Evolutionary conservation across 23 red algal species (phyloP).

Genomic region (Porphyridium purpureum): DNA sequence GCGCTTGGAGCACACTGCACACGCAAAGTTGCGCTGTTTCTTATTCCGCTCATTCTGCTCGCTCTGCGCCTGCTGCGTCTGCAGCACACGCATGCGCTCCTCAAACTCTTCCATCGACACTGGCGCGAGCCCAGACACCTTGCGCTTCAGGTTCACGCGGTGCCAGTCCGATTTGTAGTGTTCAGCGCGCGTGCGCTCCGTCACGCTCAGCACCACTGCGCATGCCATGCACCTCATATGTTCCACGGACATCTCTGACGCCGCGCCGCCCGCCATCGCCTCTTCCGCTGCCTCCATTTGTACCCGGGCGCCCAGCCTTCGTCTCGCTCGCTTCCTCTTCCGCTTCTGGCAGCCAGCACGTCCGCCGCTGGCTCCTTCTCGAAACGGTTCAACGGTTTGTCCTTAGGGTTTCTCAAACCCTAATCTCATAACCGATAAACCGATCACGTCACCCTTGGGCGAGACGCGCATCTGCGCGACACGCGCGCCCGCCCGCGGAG

Average conservation of each 20-base stretch:
- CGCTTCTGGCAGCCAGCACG: no score
- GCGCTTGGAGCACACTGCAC: conserved; percentile 48
- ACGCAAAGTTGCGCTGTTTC: conserved; percentile 4
- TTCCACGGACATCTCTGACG: neutral
- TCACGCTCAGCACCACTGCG: conserved; percentile 10
- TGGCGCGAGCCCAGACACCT: conserved; percentile 25
- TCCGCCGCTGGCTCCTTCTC: no score
- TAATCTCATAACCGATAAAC: no score
- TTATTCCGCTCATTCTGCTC: conserved; percentile 3
- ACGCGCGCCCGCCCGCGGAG: no score
- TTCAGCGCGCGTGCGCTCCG: conserved; percentile 7
- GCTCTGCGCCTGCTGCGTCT: neutral
- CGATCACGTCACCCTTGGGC: no score
- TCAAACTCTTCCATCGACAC: conserved; percentile 30
- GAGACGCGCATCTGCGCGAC: no score
- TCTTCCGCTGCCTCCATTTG: no score
- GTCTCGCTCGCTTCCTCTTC: no score
- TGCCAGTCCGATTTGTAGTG: conserved; percentile 91
- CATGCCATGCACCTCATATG: conserved; percentile 44
- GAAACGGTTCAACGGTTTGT: no score
- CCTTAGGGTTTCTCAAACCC: no score
- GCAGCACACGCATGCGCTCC: conserved; percentile 12
- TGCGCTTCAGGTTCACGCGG: conserved; percentile 88
- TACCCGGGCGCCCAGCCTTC: no score
- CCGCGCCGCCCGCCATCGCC: no score